A percentile compares a stretch with the other conserved stretches of the same genome.
phyloP scores from a whole-genome alignment of 202 grass and related monocot genomes.

The Carex arenaria region DNA sequence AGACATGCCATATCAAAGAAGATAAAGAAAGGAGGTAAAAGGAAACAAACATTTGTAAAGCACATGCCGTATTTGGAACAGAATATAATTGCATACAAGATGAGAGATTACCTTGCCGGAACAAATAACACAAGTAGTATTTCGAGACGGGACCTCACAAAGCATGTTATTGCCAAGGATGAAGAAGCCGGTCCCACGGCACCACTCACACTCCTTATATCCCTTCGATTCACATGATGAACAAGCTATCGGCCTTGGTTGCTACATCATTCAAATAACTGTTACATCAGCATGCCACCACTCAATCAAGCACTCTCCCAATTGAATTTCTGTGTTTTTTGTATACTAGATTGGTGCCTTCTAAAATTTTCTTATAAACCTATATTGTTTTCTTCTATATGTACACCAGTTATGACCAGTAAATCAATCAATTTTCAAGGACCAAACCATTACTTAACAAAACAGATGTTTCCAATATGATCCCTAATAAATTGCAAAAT shows the following conservation, averaged over 20 bases:
- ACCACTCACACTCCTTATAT: constrained; percentile 87
- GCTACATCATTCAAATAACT: constrained; percentile 38
- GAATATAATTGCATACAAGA: neutral
- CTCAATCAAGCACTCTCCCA: neutral
- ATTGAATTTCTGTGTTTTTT: neutral
- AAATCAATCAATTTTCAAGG: neutral
- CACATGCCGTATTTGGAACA: neutral
- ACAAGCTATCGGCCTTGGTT: constrained; percentile 78
- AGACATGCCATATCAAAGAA: neutral
- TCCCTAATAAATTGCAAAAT: neutral
- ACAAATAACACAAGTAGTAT: constrained; percentile 78
- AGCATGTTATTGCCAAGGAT: constrained; percentile 91
- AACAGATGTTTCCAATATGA: neutral
- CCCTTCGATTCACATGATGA: constrained; percentile 79
- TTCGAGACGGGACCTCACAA: constrained; percentile 85
- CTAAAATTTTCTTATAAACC: neutral
- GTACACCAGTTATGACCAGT: neutral
- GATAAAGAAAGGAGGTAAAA: neutral
- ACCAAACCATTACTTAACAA: neutral
- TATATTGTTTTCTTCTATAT: neutral
- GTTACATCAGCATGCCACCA: neutral
- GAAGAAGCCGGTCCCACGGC: constrained; percentile 82
- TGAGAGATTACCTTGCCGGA: constrained; percentile 57
- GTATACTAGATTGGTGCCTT: neutral
- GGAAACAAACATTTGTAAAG: neutral